These are phyloP conservation scores for Plasmodium gonderi DNA, from an alignment of 169 alveolate species.

Conservation along the genomic window DNA sequence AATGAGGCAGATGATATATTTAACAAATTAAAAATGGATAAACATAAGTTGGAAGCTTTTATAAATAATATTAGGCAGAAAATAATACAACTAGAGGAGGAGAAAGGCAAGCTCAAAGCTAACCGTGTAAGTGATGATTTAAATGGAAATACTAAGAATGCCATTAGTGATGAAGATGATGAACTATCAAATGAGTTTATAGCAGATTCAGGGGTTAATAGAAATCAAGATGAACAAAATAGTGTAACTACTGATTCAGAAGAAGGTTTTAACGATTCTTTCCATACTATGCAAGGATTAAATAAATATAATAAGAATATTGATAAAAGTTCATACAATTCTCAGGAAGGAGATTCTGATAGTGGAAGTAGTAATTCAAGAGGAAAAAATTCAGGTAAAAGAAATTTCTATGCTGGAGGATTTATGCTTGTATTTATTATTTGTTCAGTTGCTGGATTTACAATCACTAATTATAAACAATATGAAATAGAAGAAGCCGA, in stretches of 20 bases:
- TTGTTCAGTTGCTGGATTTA: conserved; percentile 13
- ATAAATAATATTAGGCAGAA: not conserved
- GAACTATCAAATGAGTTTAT: not conserved
- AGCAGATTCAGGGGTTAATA: not conserved
- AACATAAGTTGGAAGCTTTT: not conserved
- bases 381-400: not conserved
- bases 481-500: not conserved
- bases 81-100: not conserved
- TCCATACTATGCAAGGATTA: not conserved
- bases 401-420: conserved; percentile 10
- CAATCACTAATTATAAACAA: not conserved
- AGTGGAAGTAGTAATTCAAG: not conserved
- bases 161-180: not conserved
- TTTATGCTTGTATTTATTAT: not conserved
- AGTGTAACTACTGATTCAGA: not conserved
- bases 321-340: not conserved
- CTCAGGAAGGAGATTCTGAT: not conserved
- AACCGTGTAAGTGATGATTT: not conserved
- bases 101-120: not conserved
- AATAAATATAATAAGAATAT: not conserved
- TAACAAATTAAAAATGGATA: not conserved
- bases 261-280: not conserved
- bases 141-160: not conserved
- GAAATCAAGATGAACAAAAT: not conserved
- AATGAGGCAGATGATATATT: not conserved